These are phyloP conservation scores for Centella asiatica DNA, from an alignment of 129 eudicot species.

Conservation along the genomic window DNA sequence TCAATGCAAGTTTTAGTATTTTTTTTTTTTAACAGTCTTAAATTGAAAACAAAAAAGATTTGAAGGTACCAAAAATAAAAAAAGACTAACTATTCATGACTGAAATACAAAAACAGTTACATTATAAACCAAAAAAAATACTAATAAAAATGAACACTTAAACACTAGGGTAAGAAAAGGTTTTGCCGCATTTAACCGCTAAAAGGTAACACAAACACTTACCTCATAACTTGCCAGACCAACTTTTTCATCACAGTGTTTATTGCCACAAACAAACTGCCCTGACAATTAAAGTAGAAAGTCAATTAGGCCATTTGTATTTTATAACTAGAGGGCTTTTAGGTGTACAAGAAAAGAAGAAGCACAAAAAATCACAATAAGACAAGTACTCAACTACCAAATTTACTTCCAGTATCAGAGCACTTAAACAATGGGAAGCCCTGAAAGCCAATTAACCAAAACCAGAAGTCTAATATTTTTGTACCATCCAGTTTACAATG, in stretches of 20 bases:
- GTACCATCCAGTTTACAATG: too few relatives aligned
- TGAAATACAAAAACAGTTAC: too few relatives aligned
- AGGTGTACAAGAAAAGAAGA: not conserved
- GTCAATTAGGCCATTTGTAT: conserved; percentile 9
- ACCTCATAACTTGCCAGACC: conserved; percentile 91
- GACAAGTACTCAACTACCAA: not conserved
- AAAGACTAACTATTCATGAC: too few relatives aligned
- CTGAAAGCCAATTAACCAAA: not conserved
- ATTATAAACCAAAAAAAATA: too few relatives aligned
- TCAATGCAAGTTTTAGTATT: too few relatives aligned
- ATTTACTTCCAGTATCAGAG: not conserved
- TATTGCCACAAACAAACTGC: conserved; percentile 95
- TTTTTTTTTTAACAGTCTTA: too few relatives aligned
- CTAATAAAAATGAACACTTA: too few relatives aligned
- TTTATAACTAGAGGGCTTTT: not conserved
- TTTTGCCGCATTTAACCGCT: too few relatives aligned
- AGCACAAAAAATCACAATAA: not conserved
- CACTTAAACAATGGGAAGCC: not conserved
- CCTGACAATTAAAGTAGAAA: conserved; percentile 54
- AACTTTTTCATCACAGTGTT: conserved; percentile 73
- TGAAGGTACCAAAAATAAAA: too few relatives aligned
- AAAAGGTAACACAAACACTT: conserved; percentile 23
- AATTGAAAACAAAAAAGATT: too few relatives aligned
- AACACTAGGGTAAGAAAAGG: too few relatives aligned
- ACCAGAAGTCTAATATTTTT: too few relatives aligned